A percentile compares a stretch with the other conserved stretches of the same genome.
These are phyloP conservation scores for Echeveria elegans DNA, from an alignment of 164 flowering plant species.

Conservation along the genomic window DNA sequence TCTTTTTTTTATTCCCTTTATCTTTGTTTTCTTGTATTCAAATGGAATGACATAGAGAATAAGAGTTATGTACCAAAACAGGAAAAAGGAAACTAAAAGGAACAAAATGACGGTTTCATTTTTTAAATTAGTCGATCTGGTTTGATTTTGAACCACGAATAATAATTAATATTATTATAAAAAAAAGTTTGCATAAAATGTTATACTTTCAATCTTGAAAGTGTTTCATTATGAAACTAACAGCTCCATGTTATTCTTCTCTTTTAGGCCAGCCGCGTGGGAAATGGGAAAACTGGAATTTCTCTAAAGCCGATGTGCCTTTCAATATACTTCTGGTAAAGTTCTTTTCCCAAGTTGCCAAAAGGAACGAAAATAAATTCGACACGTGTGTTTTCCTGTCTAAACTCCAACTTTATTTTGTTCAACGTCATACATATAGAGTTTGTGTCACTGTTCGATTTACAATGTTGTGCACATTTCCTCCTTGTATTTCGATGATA, in stretches of 20 bases:
- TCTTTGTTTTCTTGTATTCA: neutral
- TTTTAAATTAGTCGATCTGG: neutral
- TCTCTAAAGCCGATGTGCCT: neutral
- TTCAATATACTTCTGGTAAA: neutral
- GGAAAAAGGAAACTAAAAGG: constrained; percentile 5
- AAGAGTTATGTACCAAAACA: neutral
- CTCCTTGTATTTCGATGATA: neutral
- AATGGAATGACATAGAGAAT: constrained; percentile 6
- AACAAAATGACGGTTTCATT: neutral
- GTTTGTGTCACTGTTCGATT: too few relatives aligned
- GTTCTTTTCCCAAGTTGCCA: neutral
- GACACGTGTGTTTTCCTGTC: neutral
- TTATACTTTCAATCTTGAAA: too few relatives aligned
- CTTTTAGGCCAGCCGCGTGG: neutral
- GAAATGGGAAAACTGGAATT: neutral
- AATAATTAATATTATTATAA: neutral
- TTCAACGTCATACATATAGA: too few relatives aligned
- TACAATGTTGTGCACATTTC: too few relatives aligned
- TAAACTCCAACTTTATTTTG: too few relatives aligned
- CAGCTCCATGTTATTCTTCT: neutral
- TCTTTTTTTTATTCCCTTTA: neutral
- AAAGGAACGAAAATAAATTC: neutral
- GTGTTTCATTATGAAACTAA: too few relatives aligned
- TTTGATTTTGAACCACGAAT: neutral
- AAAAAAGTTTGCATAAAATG: neutral